phyloP scores from a whole-genome alignment of 371 early-diverging fungal species.

The Dipsacomyces acuminosporus region DNA sequence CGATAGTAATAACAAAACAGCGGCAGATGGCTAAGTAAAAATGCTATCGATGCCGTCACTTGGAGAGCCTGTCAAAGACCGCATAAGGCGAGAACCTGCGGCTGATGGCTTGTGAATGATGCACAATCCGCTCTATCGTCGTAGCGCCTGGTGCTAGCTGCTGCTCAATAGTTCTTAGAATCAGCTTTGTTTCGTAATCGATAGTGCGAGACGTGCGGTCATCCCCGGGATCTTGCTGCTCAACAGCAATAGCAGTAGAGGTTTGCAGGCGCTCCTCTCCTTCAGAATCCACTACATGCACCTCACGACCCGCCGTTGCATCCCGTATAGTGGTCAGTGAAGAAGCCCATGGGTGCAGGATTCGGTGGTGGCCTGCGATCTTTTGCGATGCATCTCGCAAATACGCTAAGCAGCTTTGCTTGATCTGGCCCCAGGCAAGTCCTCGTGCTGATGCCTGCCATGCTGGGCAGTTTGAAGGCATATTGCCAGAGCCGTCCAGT shows the following conservation, averaged over 20 bases:
- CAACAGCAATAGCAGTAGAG: no score
- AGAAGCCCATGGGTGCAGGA: conserved; percentile 22
- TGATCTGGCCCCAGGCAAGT: conserved; percentile 35
- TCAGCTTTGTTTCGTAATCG: conserved; percentile 1
- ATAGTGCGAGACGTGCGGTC: not conserved
- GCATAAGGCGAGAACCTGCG: conserved; percentile 20
- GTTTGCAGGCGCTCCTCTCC: no score
- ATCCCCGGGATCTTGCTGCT: no score
- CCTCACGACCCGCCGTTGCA: conserved; percentile 1
- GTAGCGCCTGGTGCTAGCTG: conserved; percentile 14
- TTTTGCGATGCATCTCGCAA: conserved; percentile 20
- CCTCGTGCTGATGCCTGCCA: conserved; percentile 31
- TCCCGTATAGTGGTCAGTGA: not conserved
- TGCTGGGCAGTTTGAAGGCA: conserved; percentile 20
- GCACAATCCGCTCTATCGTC: conserved; percentile 27
- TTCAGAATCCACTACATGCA: not conserved
- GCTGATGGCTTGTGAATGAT: conserved; percentile 28
- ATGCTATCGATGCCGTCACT: not conserved
- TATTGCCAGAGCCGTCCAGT: not conserved
- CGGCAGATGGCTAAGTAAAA: no score
- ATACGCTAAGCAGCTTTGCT: conserved; percentile 30
- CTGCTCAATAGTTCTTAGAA: conserved; percentile 7
- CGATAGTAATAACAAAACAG: no score
- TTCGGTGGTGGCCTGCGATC: conserved; percentile 15
- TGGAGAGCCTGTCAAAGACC: conserved; percentile 1